phyloP scores from a whole-genome alignment of 2,329 filamentous ascomycete genomes.

The Cladosporium phlei region DNA sequence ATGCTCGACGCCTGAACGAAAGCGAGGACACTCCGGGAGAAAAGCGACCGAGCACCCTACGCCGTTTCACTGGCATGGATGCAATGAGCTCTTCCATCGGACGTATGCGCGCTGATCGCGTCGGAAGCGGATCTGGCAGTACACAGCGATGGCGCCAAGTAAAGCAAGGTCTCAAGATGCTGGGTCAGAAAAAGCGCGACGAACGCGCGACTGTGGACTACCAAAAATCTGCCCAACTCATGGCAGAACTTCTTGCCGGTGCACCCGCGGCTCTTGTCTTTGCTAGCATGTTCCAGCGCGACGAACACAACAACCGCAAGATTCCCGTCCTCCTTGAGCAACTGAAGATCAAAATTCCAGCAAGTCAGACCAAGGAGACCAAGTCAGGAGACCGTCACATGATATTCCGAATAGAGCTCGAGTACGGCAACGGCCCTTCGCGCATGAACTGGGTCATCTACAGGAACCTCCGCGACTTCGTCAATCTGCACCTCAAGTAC shows the following conservation, averaged over 20 bases:
- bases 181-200: slow-evolving; percentile 74
- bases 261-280: slow-evolving; percentile 90
- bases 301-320: slow-evolving; percentile 90
- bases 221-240: slow-evolving; percentile 89
- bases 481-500: slow-evolving; percentile 90
- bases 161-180: slow-evolving; percentile 79
- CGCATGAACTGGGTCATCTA: slow-evolving; percentile 96
- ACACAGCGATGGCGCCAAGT: slow-evolving; percentile 89
- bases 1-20: slow-evolving; percentile 26
- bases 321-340: slow-evolving; percentile 95
- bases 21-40: slow-evolving; percentile 31
- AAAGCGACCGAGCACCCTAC: slow-evolving; percentile 41
- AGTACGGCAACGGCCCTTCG: slow-evolving; percentile 92
- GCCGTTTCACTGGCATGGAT: slow-evolving; percentile 45
- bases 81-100: slow-evolving; percentile 36
- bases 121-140: slow-evolving; percentile 43
- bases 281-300: slow-evolving; percentile 95
- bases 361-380: slow-evolving; percentile 67
- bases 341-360: slow-evolving; percentile 79
- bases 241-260: slow-evolving; percentile 89
- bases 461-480: slow-evolving; percentile 80
- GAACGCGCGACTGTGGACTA: slow-evolving; percentile 83
- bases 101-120: slow-evolving; percentile 42
- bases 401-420: slow-evolving; percentile 84
- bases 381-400: slow-evolving; percentile 63